phyloP scores from a whole-genome alignment of 73 alveolate species.

The Symbiodinium pilosum region DNA sequence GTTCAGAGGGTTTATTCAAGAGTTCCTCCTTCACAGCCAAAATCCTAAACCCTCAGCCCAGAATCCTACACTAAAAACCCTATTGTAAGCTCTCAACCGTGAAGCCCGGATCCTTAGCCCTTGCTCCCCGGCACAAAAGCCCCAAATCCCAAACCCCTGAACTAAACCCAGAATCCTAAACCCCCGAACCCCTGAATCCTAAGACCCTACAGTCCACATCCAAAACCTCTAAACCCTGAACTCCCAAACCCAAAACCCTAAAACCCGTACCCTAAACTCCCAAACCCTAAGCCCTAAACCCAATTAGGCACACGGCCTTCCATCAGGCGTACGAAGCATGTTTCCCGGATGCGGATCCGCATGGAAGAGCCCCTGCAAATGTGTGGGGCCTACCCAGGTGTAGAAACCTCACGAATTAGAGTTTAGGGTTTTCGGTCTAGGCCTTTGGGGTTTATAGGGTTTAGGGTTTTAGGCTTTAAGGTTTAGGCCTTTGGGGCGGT shows the following conservation, averaged over 20 bases:
- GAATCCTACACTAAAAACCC: not conserved
- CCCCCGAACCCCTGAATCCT: not conserved
- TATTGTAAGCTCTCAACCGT: not conserved
- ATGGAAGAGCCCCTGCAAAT: constrained; percentile 63
- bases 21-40: no score
- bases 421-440: not conserved
- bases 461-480: not conserved
- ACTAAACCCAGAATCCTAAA: not conserved
- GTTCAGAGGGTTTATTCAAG: no score
- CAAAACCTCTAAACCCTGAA: not conserved
- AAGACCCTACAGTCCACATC: not conserved
- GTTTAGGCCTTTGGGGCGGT: not conserved
- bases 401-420: not conserved
- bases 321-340: constrained; percentile 95
- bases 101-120: not conserved
- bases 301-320: not conserved
- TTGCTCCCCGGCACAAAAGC: not conserved
- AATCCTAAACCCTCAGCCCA: no score
- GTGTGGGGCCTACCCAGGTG: not conserved
- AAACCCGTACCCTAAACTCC: not conserved
- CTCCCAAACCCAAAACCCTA: not conserved
- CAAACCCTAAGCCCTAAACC: no score
- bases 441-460: not conserved
- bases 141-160: not conserved
- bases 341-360: constrained; percentile 94